These are phyloP conservation scores for Diaporthe sp. DNA, from an alignment of 2,329 filamentous ascomycete species.

Conservation along the genomic window DNA sequence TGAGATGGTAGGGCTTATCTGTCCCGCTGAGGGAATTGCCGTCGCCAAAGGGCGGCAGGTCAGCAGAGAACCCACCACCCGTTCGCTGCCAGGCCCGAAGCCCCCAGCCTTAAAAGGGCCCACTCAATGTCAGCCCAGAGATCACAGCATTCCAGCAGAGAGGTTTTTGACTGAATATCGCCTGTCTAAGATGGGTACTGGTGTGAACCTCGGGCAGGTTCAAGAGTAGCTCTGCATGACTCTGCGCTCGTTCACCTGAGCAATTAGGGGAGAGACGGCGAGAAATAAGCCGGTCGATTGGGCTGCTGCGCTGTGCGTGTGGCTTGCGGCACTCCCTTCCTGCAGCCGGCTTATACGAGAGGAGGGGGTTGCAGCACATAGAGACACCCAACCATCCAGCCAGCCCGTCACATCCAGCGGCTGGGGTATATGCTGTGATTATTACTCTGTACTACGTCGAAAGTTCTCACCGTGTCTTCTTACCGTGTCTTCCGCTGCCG, in stretches of 20 bases:
- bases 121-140: conserved; percentile 24
- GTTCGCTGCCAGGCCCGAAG: neutral
- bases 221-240: conserved; percentile 12
- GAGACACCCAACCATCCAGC: neutral
- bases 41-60: conserved; percentile 3
- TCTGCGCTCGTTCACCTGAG: neutral
- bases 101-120: neutral
- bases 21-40: conserved; percentile 6
- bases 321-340: neutral
- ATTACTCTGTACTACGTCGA: neutral
- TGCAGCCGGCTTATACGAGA: conserved; percentile 17
- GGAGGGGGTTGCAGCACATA: conserved; percentile 8
- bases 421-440: neutral
- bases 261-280: neutral
- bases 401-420: neutral
- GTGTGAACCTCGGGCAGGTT: neutral
- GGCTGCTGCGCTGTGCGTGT: neutral
- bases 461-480: conserved; percentile 7
- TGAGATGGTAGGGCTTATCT: conserved; percentile 6
- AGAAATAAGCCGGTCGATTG: conserved; percentile 15
- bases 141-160: conserved; percentile 18
- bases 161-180: neutral
- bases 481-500: neutral
- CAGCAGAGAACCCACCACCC: conserved; percentile 25
- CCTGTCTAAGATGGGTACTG: conserved; percentile 8